A percentile compares a stretch with the other conserved stretches of the same genome.
Conservation (phyloP, 768 basidiomycete genomes). For the Podaxis sp. region DNA sequence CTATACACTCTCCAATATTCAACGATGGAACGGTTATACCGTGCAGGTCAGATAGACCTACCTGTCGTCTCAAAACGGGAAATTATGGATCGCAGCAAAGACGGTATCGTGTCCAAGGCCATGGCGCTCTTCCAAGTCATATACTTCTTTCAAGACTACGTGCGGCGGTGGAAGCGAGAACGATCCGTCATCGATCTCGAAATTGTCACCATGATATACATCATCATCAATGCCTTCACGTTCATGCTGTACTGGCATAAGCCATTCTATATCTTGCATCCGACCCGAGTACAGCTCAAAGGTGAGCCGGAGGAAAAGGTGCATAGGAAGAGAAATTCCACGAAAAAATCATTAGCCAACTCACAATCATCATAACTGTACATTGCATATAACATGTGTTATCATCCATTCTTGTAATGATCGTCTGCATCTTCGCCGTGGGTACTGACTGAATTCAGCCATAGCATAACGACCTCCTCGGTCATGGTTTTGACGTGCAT, state of each 20-base stretch:
- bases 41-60: conserved; percentile 13
- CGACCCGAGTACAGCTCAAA: conserved; percentile 12
- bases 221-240: conserved; percentile 14
- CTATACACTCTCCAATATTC: conserved; percentile 15
- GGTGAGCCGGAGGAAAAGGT: conserved; percentile 8
- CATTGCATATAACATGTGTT: background rate
- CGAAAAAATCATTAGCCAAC: conserved; percentile 1
- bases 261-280: conserved; percentile 14
- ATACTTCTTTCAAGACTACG: conserved; percentile 15
- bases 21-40: conserved; percentile 13
- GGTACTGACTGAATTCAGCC: background rate
- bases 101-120: conserved; percentile 15
- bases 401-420: background rate
- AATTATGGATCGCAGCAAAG: conserved; percentile 15
- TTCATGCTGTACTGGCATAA: conserved; percentile 15
- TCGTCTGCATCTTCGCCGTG: background rate
- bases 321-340: conserved; percentile 10
- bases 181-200: conserved; percentile 14
- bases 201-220: conserved; percentile 14
- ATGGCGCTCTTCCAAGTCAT: conserved; percentile 16
- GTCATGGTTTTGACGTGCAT: conserved; percentile 27
- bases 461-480: conserved; percentile 19
- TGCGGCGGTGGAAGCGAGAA: conserved; percentile 17
- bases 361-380: conserved; percentile 10
- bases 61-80: conserved; percentile 9